Conservation (phyloP, 2,329 filamentous ascomycete genomes). For the Exophiala sideris region DNA sequence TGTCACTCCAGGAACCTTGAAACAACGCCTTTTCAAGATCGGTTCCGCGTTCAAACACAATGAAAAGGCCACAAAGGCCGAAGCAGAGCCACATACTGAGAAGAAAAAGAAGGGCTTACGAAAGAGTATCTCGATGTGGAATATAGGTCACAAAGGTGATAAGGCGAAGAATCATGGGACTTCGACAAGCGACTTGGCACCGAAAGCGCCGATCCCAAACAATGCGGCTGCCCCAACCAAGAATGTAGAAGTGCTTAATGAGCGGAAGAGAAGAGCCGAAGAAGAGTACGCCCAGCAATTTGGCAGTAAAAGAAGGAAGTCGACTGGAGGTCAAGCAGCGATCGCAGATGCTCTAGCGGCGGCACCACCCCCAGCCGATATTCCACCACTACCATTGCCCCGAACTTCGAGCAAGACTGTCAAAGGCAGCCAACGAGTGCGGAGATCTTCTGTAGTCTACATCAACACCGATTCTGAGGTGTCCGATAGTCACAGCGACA, state of each 20-base stretch:
- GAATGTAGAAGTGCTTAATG: conserved; percentile 22
- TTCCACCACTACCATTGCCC: not conserved
- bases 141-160: conserved; percentile 15
- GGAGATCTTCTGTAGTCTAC: conserved; percentile 4
- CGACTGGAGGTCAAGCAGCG: conserved; percentile 4
- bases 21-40: conserved; percentile 21
- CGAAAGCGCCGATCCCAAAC: not conserved
- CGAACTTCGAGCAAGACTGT: conserved; percentile 1
- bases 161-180: conserved; percentile 10
- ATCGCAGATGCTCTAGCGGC: not conserved
- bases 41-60: conserved; percentile 20
- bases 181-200: conserved; percentile 6
- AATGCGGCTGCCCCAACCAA: not conserved
- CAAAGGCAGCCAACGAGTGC: not conserved
- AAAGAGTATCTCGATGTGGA: conserved; percentile 29
- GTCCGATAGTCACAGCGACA: conserved; percentile 10
- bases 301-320: conserved; percentile 27
- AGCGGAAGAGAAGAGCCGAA: conserved; percentile 30
- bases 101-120: conserved; percentile 25
- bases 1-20: conserved; percentile 21
- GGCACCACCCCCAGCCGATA: not conserved
- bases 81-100: conserved; percentile 5
- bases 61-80: not conserved
- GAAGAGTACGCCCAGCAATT: conserved; percentile 28
- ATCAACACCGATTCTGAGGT: conserved; percentile 4